Conservation (phyloP, 306 rosid genomes). For the Prunus kanzakura region DNA sequence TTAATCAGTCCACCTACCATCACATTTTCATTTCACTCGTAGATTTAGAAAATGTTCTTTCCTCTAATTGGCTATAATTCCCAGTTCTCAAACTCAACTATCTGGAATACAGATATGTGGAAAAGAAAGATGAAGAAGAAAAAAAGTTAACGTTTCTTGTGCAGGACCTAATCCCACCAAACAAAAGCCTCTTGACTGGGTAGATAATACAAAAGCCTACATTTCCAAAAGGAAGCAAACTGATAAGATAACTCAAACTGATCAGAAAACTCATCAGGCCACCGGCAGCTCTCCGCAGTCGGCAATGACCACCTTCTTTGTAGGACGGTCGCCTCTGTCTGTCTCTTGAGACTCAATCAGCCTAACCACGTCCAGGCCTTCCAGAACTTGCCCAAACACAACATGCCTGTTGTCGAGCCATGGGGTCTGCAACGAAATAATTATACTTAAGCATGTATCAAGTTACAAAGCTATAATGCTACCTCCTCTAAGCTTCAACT, state of each 20-base stretch:
- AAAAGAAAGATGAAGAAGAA: neutral
- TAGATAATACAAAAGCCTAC: conserved; percentile 10
- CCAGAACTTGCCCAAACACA: conserved; percentile 97
- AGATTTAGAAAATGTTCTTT: neutral
- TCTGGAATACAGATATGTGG: neutral
- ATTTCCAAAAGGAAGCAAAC: conserved; percentile 10
- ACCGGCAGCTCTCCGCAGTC: conserved; percentile 87
- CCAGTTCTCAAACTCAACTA: neutral
- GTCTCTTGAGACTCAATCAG: conserved; percentile 82
- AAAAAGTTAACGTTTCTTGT: neutral
- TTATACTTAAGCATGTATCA: neutral
- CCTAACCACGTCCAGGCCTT: conserved; percentile 79
- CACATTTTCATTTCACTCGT: neutral
- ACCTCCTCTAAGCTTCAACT: neutral
- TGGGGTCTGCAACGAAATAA: conserved; percentile 62
- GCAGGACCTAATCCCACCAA: conserved; percentile 1
- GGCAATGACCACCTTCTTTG: conserved; percentile 76
- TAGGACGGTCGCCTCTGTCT: conserved; percentile 90
- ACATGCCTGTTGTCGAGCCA: conserved; percentile 97
- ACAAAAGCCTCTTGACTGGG: conserved; percentile 17
- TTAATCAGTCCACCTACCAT: no score
- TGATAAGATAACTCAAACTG: neutral
- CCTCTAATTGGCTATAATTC: neutral
- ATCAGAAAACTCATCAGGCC: conserved; percentile 39
- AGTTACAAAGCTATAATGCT: neutral